Base-by-base conservation (phyloP, 2,329 filamentous ascomycete genomes). In the Fusarium marasasianum region DNA sequence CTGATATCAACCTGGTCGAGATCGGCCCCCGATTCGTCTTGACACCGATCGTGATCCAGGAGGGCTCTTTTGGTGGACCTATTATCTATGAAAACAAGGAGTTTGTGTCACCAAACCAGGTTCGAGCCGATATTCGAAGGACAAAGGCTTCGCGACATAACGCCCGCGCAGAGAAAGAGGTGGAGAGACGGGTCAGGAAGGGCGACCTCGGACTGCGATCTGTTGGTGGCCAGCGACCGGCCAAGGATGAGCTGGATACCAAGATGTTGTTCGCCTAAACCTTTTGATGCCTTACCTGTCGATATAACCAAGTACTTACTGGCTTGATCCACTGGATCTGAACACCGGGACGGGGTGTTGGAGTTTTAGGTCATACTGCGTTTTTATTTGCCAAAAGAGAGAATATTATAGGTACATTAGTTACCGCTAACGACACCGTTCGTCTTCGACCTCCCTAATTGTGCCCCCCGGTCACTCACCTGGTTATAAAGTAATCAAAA, bases 61-160 rank as follows among this genome's bases (percentile, higher is more conserved):
- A 99, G 82, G 95, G 94, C 48, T 95, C 93, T 70, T 98, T 99
- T 78, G 96, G 96, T 61, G 96, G 96, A 0, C 96, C 96, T 7
- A 94, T 98, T 74, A 97, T 99, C 80, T 99, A 97, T 85, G 94
- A 98, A 87, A 98, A 98, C 86, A 96, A 94, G 87, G 93, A 98
- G 82, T 99, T 98, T 79, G 94, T 99, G 61, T 96, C 93, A 76
- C 96, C 96, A 15, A 99, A 99, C 89, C 94, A 98, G 84, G 91
- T 98, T 73, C 89, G 96, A 75, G 88, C 94, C 45, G 96, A 98
- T 73, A 83, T 97, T 76, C 88, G 94, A 77, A 87, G 90, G 83
- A 87, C 89, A 76, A 95, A 94, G 86, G 94, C 95, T 1, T 89
- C 90, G 55, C 91, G 91, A 76, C 96, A 97, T 85, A 93, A 94